phyloP scores from a whole-genome alignment of 257 asterid genomes.

The Jacaranda mimosifolia region DNA sequence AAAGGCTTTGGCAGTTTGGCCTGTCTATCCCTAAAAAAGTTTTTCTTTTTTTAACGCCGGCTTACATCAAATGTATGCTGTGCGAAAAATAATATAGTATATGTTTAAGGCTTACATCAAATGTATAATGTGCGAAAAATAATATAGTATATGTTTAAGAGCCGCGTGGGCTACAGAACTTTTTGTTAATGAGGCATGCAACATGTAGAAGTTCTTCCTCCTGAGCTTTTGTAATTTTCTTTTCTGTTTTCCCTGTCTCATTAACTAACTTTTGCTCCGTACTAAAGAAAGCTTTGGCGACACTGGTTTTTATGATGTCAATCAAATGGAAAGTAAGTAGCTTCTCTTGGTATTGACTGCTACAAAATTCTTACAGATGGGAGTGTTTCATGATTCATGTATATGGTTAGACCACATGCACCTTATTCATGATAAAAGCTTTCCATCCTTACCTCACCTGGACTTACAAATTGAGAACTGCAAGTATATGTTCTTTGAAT shows the following conservation, averaged over 20 bases:
- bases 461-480: not conserved
- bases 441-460: not conserved
- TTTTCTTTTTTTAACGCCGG: not conserved
- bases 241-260: no score
- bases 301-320: not conserved
- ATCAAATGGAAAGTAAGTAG: not conserved
- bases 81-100: not conserved
- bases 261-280: not conserved
- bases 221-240: no score
- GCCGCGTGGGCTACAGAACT: not conserved
- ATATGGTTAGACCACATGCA: not conserved
- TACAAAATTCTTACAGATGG: not conserved
- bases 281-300: not conserved
- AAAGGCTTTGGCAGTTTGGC: slow-evolving; percentile 52
- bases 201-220: not conserved
- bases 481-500: not conserved
- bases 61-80: not conserved
- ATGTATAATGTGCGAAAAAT: not conserved
- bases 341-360: not conserved
- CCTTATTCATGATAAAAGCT: not conserved
- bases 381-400: not conserved
- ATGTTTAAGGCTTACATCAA: slow-evolving; percentile 10
- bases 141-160: slow-evolving; percentile 5
- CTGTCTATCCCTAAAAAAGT: not conserved
- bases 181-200: not conserved